These are phyloP conservation scores for Calonectria fujianensis DNA, from an alignment of 2,329 filamentous ascomycete species.

Conservation along the genomic window DNA sequence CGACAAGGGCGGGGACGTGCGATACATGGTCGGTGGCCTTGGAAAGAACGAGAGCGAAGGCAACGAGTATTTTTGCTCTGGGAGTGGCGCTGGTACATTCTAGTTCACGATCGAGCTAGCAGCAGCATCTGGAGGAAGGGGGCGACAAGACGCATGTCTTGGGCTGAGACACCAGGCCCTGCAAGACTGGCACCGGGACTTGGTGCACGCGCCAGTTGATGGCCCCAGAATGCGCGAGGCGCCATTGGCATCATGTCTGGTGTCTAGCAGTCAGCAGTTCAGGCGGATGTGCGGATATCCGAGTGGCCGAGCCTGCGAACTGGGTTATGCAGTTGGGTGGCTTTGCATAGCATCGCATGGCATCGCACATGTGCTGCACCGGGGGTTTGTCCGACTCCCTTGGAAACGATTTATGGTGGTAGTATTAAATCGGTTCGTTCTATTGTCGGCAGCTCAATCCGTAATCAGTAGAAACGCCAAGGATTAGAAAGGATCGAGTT, in stretches of 20 bases:
- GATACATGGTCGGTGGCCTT: conserved; percentile 8
- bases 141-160: conserved; percentile 42
- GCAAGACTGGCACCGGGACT: conserved; percentile 24
- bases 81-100: not conserved
- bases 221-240: conserved; percentile 27
- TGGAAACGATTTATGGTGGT: not conserved
- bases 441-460: not conserved
- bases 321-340: conserved; percentile 29
- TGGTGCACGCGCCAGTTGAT: conserved; percentile 22
- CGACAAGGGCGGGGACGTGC: conserved; percentile 21
- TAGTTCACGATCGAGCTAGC: conserved; percentile 1
- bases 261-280: conserved; percentile 11
- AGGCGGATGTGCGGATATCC: conserved; percentile 36
- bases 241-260: conserved; percentile 24
- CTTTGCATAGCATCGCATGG: conserved; percentile 26
- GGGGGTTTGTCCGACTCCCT: conserved; percentile 5
- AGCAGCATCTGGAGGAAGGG: conserved; percentile 14
- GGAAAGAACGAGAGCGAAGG: conserved; percentile 6
- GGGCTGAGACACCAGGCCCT: conserved; percentile 44
- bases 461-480: not conserved
- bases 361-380: conserved; percentile 23
- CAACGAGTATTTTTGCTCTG: conserved; percentile 15
- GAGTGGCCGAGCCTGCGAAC: conserved; percentile 29
- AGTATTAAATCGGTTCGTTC: not conserved
- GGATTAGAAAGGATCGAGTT: not conserved